These are phyloP conservation scores for Phytophthora foliorum DNA, from an alignment of 352 stramenopile genomes.

Conservation along the genomic window DNA sequence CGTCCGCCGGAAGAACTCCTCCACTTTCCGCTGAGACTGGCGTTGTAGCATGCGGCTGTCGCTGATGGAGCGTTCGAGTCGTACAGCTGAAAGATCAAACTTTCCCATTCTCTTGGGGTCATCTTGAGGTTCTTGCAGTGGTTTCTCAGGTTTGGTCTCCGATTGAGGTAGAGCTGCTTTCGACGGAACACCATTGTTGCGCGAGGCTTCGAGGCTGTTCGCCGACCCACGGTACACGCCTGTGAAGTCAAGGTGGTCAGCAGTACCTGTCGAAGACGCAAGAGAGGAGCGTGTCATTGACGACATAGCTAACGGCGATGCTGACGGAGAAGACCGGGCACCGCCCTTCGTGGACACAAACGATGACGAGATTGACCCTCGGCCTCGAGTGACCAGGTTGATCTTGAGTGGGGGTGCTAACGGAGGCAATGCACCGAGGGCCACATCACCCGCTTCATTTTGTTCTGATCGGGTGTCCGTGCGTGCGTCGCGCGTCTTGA, in stretches of 20 bases:
- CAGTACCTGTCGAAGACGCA: slow-evolving; percentile 37
- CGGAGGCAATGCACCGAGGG: slow-evolving; percentile 22
- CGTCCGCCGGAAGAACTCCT: slow-evolving; percentile 59
- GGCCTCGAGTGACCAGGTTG: slow-evolving; percentile 18
- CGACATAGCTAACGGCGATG: slow-evolving; percentile 24
- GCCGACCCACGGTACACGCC: slow-evolving; percentile 54
- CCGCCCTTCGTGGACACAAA: slow-evolving; percentile 11
- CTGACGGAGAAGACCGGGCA: slow-evolving; percentile 12
- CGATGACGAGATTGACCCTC: slow-evolving; percentile 23
- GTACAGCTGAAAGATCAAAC: slow-evolving; percentile 16
- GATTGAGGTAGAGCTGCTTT: background rate
- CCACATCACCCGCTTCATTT: slow-evolving; percentile 38
- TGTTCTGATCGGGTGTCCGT: slow-evolving; percentile 40
- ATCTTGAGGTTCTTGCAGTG: background rate
- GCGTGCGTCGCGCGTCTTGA: slow-evolving; percentile 33
- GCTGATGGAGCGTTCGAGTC: slow-evolving; percentile 39
- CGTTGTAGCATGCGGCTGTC: slow-evolving; percentile 49
- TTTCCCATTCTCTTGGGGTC: slow-evolving; percentile 1
- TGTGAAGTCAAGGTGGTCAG: slow-evolving; percentile 60
- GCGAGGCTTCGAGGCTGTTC: slow-evolving; percentile 36
- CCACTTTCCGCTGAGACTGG: slow-evolving; percentile 53
- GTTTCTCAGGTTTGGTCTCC: slow-evolving; percentile 2
- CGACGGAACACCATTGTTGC: slow-evolving; percentile 5
- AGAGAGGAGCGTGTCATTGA: slow-evolving; percentile 34
- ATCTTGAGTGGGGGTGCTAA: slow-evolving; percentile 38